phyloP scores from a whole-genome alignment of 306 rosid species.

The Dryas alaskensis region DNA sequence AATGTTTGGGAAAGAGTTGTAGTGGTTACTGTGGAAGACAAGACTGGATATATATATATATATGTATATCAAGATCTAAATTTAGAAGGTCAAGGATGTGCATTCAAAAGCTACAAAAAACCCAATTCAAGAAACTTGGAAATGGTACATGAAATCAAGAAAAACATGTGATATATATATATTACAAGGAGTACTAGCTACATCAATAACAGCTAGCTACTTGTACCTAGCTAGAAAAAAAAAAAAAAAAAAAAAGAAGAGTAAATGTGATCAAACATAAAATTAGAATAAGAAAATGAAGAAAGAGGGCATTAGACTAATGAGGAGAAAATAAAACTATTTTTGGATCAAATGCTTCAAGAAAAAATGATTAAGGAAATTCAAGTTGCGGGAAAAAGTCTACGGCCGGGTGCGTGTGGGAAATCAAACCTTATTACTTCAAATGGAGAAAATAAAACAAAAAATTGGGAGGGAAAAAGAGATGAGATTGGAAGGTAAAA shows the following conservation, averaged over 20 bases:
- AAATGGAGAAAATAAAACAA: not conserved
- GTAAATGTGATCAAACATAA: no score
- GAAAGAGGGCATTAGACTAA: no score
- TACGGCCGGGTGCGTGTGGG: no score
- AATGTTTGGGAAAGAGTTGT: slow-evolving; percentile 40
- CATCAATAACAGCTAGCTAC: no score
- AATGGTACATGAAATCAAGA: slow-evolving; percentile 40
- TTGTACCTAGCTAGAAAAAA: no score
- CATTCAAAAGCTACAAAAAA: slow-evolving; percentile 14
- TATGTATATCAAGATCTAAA: slow-evolving; percentile 29
- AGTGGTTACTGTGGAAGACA: slow-evolving; percentile 52
- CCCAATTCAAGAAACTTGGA: slow-evolving; percentile 39
- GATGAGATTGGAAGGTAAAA: not conserved
- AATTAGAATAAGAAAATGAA: no score
- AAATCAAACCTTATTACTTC: not conserved
- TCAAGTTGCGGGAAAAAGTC: no score
- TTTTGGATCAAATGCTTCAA: not conserved
- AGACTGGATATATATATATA: slow-evolving; percentile 27
- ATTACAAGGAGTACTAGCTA: no score
- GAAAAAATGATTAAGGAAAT: not conserved
- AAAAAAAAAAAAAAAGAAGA: no score
- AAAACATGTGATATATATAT: not conserved
- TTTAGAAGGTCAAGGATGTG: slow-evolving; percentile 44
- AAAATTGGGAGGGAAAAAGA: not conserved
- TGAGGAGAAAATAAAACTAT: not conserved